phyloP scores from a whole-genome alignment of 768 basidiomycete species.

The Pleurotus ostreatus region DNA sequence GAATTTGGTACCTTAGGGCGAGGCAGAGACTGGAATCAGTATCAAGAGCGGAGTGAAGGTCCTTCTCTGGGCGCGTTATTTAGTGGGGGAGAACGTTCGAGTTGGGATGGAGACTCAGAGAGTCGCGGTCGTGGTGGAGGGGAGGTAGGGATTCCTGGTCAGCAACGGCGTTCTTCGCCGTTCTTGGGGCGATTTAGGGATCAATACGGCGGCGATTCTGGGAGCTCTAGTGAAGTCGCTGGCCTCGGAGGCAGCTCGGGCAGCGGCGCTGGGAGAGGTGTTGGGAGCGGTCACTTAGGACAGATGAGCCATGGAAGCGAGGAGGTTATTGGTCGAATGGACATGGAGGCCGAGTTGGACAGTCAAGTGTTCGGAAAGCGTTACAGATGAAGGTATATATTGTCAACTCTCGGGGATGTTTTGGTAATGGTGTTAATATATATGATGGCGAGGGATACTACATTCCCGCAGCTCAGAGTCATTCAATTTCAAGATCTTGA shows the following conservation, averaged over 20 bases:
- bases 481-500: too few relatives aligned
- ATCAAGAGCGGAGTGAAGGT: not conserved
- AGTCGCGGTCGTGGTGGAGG: constrained; percentile 16
- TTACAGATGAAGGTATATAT: not conserved
- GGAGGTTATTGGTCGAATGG: constrained; percentile 56
- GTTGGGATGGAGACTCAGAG: constrained; percentile 6
- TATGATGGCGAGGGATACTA: too few relatives aligned
- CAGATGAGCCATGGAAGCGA: constrained; percentile 35
- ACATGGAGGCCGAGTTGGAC: constrained; percentile 37
- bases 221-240: constrained; percentile 4
- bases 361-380: constrained; percentile 13
- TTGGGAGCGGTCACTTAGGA: constrained; percentile 19
- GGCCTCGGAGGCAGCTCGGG: constrained; percentile 11
- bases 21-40: not conserved
- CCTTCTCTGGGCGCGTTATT: not conserved
- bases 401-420: too few relatives aligned
- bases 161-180: constrained; percentile 6
- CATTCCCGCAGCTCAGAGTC: too few relatives aligned
- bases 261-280: constrained; percentile 16
- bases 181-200: constrained; percentile 11
- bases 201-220: constrained; percentile 11
- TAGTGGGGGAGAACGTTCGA: constrained; percentile 2
- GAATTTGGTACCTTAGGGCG: constrained; percentile 4
- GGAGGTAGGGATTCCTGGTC: constrained; percentile 13
- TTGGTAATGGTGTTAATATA: too few relatives aligned